Evolutionary conservation across 331 rosid species (phyloP), one percentile per base, ranked within the genome.

Genomic region (Cydonia oblonga): DNA sequence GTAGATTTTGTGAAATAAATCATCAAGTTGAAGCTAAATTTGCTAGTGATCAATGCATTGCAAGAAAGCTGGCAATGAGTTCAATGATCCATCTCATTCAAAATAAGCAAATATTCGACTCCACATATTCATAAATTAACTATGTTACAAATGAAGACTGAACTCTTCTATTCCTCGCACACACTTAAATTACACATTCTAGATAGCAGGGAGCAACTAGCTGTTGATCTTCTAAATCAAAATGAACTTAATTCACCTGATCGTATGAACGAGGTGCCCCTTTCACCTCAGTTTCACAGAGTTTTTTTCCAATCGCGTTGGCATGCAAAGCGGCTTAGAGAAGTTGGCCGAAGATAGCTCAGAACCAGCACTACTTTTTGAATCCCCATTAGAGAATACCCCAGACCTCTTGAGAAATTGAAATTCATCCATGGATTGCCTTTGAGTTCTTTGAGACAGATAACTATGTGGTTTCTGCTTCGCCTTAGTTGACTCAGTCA

Each of bases 391-490:
- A 4, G 89, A 80, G 80, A 88, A 85, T 81, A 73, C 81, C 24
- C 79, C 87, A 14, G 82, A 90, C 73, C 77, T 89, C 76, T 87
- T 85, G 73, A 89, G 73, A 75, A 91, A 95, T 61, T 95, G 96
- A 79, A 85, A 89, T 79, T 91, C 97, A 44, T 95, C 98, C 98
- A 88, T 89, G 66, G 97, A 91, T 25, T 95, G 98, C 87, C 96
- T 88, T 68, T 87, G 90, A 73, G 81, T 77, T 84, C 98, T 79
- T 22, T 81, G 84, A 66, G 85, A 75, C 46, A 62, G 60, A 69
- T 79, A 81, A 79, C 78, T 73, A 28, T 40, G 32, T 9, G 79
- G 11, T 67, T 82, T 93, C 46, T 68, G 90, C 86, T 95, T 95
- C 8, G 91, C 90, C 82, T 88, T 95, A 2, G 89, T 95, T 56